phyloP scores from a whole-genome alignment of 2,329 filamentous ascomycete genomes.

The Nothophoma quercina region DNA sequence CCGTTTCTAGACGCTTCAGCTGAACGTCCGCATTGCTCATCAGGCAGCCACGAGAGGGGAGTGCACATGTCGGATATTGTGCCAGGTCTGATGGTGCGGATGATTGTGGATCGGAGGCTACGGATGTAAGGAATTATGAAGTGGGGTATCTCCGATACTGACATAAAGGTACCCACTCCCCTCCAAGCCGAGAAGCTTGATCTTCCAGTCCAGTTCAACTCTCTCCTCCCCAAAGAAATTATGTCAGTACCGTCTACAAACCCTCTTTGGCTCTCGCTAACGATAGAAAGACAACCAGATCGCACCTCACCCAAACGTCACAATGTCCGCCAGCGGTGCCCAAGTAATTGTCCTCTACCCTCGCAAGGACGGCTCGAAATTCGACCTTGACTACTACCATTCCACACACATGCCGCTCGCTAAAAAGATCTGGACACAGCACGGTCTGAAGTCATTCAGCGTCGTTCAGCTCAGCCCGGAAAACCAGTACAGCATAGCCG shows the following conservation, averaged over 20 bases:
- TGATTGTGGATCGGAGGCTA: background rate
- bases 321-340: conserved; percentile 24
- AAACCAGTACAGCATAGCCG: conserved; percentile 29
- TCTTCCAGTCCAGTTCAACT: background rate
- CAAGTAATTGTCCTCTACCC: conserved; percentile 52
- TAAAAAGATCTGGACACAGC: conserved; percentile 47
- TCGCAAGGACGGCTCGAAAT: conserved; percentile 48
- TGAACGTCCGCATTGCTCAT: background rate
- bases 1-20: background rate
- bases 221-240: background rate
- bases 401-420: conserved; percentile 57
- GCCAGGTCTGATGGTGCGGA: background rate
- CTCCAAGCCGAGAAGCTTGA: background rate
- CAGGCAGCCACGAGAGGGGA: background rate
- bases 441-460: conserved; percentile 49
- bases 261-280: background rate
- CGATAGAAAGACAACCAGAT: background rate
- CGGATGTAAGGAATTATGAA: conserved; percentile 21
- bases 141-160: conserved; percentile 21
- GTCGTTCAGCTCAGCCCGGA: conserved; percentile 32
- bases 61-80: background rate
- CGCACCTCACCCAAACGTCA: conserved; percentile 6
- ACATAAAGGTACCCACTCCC: conserved; percentile 19
- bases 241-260: background rate
- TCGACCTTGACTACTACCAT: conserved; percentile 61